Evolutionary conservation across 352 stramenopile genomes (phyloP).

Genomic region (Phytophthora brassicae): DNA sequence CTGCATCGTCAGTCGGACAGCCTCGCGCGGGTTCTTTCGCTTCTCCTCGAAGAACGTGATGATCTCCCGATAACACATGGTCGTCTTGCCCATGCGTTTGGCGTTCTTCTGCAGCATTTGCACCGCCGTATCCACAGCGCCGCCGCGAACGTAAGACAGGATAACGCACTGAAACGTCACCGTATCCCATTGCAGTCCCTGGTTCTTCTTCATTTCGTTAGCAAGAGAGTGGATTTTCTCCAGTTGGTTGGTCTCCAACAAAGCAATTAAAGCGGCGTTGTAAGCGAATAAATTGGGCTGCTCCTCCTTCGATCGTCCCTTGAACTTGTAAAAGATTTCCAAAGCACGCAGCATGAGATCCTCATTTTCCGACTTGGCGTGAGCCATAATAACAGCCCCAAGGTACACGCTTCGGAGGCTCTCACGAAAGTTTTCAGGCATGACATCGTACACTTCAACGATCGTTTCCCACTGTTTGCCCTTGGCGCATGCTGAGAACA

Average conservation of each 20-base stretch:
- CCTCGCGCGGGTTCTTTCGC: constrained; percentile 61
- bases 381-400: constrained; percentile 73
- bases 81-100: constrained; percentile 74
- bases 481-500: constrained; percentile 79
- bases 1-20: constrained; percentile 76
- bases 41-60: constrained; percentile 69
- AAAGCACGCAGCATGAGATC: constrained; percentile 38
- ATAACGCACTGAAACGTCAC: constrained; percentile 70
- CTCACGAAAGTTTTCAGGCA: constrained; percentile 43
- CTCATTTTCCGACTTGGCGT: constrained; percentile 56
- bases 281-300: constrained; percentile 71
- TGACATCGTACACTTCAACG: constrained; percentile 60
- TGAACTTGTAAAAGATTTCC: constrained; percentile 61
- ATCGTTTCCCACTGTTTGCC: constrained; percentile 72
- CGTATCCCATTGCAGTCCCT: constrained; percentile 64
- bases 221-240: constrained; percentile 58
- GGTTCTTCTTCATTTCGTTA: constrained; percentile 61
- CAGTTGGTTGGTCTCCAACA: constrained; percentile 59
- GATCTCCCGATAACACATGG: constrained; percentile 69
- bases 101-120: constrained; percentile 67
- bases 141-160: constrained; percentile 60
- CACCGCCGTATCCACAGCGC: constrained; percentile 59
- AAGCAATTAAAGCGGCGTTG: constrained; percentile 62
- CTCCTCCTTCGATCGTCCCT: constrained; percentile 30
- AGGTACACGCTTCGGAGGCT: constrained; percentile 55